These are phyloP conservation scores for Mimosa bimucronata DNA, from an alignment of 306 rosid species.

Conservation along the genomic window DNA sequence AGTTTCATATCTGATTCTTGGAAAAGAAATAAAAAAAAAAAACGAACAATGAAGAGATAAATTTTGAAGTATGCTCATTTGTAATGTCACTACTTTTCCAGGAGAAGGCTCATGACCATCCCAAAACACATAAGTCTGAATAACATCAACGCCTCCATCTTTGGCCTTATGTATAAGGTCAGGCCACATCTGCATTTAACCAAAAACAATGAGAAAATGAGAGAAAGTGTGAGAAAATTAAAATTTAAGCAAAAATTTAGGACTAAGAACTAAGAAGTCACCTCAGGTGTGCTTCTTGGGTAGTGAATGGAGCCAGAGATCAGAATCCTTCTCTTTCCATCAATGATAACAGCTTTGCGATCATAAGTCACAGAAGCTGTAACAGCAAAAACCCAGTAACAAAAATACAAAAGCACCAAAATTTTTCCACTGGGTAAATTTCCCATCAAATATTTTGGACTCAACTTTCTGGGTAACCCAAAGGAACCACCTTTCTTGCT, in stretches of 20 bases:
- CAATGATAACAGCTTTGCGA: conserved; percentile 65
- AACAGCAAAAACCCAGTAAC: conserved; percentile 44
- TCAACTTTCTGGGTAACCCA: conserved; percentile 31
- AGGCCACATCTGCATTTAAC: conserved; percentile 83
- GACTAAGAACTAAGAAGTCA: background rate
- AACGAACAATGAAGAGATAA: background rate
- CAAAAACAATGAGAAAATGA: conserved; percentile 3
- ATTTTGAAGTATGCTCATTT: background rate
- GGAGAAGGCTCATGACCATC: conserved; percentile 94
- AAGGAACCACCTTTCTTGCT: conserved; percentile 34
- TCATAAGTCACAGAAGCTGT: conserved; percentile 74
- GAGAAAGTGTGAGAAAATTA: background rate
- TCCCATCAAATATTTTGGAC: conserved; percentile 45
- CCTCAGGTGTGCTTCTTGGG: conserved; percentile 98
- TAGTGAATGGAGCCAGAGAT: conserved; percentile 98
- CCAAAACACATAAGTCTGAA: conserved; percentile 96
- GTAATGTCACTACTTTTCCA: conserved; percentile 59
- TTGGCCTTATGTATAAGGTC: conserved; percentile 89
- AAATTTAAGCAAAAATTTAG: background rate
- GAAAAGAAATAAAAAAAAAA: background rate
- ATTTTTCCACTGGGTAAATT: conserved; percentile 19
- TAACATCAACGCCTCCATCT: conserved; percentile 94
- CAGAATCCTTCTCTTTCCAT: conserved; percentile 74
- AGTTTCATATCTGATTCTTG: background rate
- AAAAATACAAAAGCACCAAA: conserved; percentile 17